phyloP scores from a whole-genome alignment of 2,329 filamentous ascomycete species.

The Trichoderma citrinoviride region DNA sequence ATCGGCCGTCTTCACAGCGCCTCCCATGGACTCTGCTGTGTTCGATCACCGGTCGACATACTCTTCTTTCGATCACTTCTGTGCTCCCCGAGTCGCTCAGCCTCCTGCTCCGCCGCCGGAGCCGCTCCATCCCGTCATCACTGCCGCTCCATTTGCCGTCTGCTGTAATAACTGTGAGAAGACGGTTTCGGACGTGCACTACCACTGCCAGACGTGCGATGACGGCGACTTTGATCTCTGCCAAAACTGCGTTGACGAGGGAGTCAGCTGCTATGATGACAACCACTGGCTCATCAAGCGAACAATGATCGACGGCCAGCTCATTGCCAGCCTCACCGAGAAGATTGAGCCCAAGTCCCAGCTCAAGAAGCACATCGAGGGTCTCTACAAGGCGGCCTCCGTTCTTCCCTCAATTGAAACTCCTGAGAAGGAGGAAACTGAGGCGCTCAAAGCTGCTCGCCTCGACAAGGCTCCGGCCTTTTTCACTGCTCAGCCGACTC shows the following conservation, averaged over 20 bases:
- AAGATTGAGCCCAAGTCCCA: constrained; percentile 65
- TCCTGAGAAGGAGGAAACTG: neutral
- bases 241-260: constrained; percentile 69
- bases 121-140: constrained; percentile 8
- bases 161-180: constrained; percentile 90
- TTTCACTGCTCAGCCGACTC: neutral
- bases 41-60: neutral
- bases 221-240: constrained; percentile 94
- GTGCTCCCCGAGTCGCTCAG: neutral
- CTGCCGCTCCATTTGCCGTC: constrained; percentile 62
- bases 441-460: constrained; percentile 16
- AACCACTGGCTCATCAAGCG: constrained; percentile 96
- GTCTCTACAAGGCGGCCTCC: constrained; percentile 28
- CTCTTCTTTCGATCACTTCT: constrained; percentile 10
- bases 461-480: constrained; percentile 1
- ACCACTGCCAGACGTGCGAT: constrained; percentile 92
- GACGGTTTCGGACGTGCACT: constrained; percentile 78
- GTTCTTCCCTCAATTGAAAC: constrained; percentile 3
- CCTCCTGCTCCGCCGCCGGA: neutral
- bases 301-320: constrained; percentile 70
- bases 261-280: constrained; percentile 72
- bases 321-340: constrained; percentile 84
- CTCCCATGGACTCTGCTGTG: neutral
- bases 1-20: constrained; percentile 20
- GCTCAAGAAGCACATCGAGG: constrained; percentile 27